Evolutionary conservation across 768 basidiomycete genomes (phyloP), one percentile per base, ranked within the genome.

Genomic region (Hygrocybe punicea): DNA sequence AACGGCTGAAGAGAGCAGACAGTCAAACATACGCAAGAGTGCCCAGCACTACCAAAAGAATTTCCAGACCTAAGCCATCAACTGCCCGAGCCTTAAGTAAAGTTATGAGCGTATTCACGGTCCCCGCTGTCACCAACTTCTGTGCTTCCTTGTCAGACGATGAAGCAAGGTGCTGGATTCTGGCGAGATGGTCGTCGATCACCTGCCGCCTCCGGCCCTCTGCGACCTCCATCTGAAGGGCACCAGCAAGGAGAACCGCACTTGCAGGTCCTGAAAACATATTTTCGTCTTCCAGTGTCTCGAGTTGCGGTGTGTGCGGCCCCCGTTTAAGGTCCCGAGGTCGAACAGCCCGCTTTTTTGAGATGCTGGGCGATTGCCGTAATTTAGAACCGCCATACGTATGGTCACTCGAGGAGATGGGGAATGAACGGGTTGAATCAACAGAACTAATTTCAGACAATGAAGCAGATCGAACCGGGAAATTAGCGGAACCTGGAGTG

Each of bases 111-210:
- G 67, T 64, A 9, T 62, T 60, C 19, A 64, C 60, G 17, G 57
- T 53, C 16, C 65, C 64, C 8, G 68, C 68, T 5, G 68, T 69
- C n/a, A 68, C 60, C 37, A 69, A 57, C 53, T 60, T 65, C 53
- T 69, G 59, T 10, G 63, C 64, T 13, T 65, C 64, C 50, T 65
- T 67, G 33, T 65, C 60, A 3, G 67, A 68, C 23, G 52, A 48
- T n/a, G 59, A 56, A 4, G 61, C 63, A 6, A 65, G 53, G 35
- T 44, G 25, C 21, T 67, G 62, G 14, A 67, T 62, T 53, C 60
- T 68, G 24, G 36, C 37, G 45, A 69, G 46, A 44, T 61, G 63
- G 0, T 49, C 54, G 50, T 69, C 65, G 47, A 69, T 69, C 4
- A 61, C 60, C 2, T 60, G 61, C n/a, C 39, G 56, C 23, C 63